A percentile compares a stretch with the other conserved stretches of the same genome.
Conservation (phyloP, 768 basidiomycete species). For the Amanita exitialis region DNA sequence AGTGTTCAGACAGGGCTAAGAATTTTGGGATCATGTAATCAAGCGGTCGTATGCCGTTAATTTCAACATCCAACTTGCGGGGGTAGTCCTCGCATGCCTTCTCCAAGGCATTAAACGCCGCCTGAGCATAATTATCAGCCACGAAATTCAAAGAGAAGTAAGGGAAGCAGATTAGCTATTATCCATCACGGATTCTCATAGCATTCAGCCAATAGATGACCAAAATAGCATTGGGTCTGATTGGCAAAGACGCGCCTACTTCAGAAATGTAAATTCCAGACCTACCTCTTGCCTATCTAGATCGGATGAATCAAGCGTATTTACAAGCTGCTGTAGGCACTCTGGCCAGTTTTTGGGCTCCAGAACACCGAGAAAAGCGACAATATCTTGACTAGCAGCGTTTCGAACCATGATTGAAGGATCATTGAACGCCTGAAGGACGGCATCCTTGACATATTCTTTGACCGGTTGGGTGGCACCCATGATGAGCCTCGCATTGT, state of each 20-base stretch:
- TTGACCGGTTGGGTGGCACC: conserved; percentile 55
- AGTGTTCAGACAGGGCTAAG: conserved; percentile 78
- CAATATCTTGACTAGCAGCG: conserved; percentile 89
- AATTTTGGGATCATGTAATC: conserved; percentile 98
- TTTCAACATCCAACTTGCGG: conserved; percentile 88
- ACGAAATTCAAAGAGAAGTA: background rate
- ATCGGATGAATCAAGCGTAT: conserved; percentile 69
- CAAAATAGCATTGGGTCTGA: conserved; percentile 1
- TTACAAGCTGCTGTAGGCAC: conserved; percentile 78
- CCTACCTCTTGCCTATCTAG: conserved; percentile 79
- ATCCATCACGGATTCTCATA: conserved; percentile 4
- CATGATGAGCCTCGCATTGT: conserved; percentile 77
- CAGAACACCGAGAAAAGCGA: conserved; percentile 76
- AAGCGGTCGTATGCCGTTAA: conserved; percentile 86
- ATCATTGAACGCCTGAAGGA: conserved; percentile 78
- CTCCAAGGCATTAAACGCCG: conserved; percentile 87
- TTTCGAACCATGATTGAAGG: conserved; percentile 82
- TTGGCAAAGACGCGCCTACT: conserved; percentile 2
- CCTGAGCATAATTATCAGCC: conserved; percentile 28
- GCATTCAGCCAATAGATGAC: background rate
- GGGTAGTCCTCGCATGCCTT: conserved; percentile 98
- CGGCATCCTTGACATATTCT: conserved; percentile 63
- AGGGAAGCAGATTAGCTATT: conserved; percentile 1
- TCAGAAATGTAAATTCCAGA: conserved; percentile 9
- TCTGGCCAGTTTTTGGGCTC: conserved; percentile 95